Evolutionary conservation across 495 filamentous ascomycete species (phyloP).

Genomic region (Elasticomyces elasticus): DNA sequence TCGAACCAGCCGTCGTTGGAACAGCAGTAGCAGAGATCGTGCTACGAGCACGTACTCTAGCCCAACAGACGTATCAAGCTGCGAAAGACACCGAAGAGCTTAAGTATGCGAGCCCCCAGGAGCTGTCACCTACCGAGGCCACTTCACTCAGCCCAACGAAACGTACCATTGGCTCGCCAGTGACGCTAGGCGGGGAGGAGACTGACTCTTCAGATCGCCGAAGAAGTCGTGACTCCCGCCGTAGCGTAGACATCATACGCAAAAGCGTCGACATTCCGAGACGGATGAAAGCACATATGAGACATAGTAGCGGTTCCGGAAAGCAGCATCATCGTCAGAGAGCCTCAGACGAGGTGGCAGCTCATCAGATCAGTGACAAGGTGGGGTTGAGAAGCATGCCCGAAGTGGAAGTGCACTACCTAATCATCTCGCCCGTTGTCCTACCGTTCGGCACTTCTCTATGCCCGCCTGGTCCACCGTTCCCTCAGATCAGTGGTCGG

Average conservation of each 20-base stretch:
- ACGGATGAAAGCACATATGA: constrained; percentile 16
- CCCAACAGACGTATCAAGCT: constrained; percentile 42
- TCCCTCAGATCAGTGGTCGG: not conserved
- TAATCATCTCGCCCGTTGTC: constrained; percentile 72
- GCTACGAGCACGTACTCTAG: constrained; percentile 53
- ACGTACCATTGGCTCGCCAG: constrained; percentile 9
- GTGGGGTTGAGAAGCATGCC: not conserved
- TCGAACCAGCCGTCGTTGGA: constrained; percentile 41
- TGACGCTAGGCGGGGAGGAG: constrained; percentile 32
- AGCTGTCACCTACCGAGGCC: not conserved
- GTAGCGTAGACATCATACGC: constrained; percentile 20
- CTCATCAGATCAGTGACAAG: too few species aligned
- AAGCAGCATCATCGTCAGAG: not conserved
- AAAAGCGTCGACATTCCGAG: constrained; percentile 24
- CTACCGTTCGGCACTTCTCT: constrained; percentile 53
- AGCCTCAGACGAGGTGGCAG: not conserved
- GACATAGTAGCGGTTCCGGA: not conserved
- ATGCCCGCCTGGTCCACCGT: constrained; percentile 29
- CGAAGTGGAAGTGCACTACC: constrained; percentile 45
- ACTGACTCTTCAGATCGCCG: constrained; percentile 22
- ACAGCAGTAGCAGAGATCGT: constrained; percentile 55
- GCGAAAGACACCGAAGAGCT: too few species aligned
- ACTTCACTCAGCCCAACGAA: not conserved
- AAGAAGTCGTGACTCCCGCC: constrained; percentile 24
- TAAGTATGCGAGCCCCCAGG: not conserved